Conservation (phyloP, 805 yeast species). For the Myxozyma neotropica region DNA sequence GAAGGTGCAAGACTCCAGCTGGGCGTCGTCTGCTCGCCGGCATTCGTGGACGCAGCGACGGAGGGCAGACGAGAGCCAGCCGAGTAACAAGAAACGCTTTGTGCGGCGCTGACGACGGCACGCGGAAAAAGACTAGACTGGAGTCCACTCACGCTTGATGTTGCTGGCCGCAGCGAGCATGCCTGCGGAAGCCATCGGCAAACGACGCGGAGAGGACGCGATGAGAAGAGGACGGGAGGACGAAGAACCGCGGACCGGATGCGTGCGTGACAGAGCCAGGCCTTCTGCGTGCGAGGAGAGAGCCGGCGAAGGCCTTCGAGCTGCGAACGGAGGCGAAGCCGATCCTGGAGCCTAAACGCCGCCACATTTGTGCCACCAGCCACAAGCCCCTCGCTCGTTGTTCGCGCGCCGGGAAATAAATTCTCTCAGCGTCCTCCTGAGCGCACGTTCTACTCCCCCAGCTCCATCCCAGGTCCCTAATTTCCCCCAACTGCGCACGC, state of each 20-base stretch:
- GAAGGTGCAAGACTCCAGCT: no score
- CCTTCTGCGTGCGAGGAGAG: no score
- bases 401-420: not conserved
- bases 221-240: not conserved
- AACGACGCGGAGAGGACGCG: not conserved
- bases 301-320: no score
- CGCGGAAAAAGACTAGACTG: no score
- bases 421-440: not conserved
- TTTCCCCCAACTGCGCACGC: slow-evolving; percentile 1
- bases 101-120: slow-evolving; percentile 7
- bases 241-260: no score
- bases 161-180: slow-evolving; percentile 1
- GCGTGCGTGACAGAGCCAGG: no score
- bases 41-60: no score
- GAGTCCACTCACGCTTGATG: slow-evolving; percentile 6
- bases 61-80: no score
- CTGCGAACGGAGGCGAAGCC: no score
- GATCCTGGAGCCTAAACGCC: not conserved
- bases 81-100: no score
- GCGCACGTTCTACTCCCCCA: not conserved
- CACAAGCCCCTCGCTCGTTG: not conserved
- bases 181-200: slow-evolving; percentile 10
- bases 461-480: not conserved
- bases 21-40: no score
- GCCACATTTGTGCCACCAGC: not conserved